Evolutionary conservation across 176 grass and related monocot genomes (phyloP).

Genomic region (Oryza coarctata): DNA sequence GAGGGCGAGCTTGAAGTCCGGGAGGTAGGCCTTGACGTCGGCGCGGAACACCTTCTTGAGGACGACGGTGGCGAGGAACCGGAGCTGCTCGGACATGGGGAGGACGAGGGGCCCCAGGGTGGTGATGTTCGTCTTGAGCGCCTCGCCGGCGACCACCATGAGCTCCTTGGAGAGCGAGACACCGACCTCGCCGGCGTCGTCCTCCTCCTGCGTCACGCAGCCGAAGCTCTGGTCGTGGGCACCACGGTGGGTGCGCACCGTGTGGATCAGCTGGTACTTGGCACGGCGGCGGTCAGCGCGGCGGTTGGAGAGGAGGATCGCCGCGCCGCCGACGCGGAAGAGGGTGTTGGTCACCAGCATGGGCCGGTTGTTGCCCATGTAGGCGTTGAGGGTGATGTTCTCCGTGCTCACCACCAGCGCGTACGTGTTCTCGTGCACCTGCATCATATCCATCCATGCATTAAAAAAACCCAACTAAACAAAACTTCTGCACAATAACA

Average conservation of each 20-base stretch:
- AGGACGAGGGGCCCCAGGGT: constrained; percentile 68
- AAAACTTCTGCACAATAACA: no score
- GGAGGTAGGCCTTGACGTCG: constrained; percentile 57
- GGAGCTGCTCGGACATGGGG: constrained; percentile 82
- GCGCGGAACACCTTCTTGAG: constrained; percentile 68
- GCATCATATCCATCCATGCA: not conserved
- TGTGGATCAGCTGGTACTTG: constrained; percentile 93
- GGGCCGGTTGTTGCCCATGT: constrained; percentile 86
- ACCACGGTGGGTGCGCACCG: constrained; percentile 70
- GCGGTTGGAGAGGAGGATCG: constrained; percentile 77
- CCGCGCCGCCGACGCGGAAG: constrained; percentile 82
- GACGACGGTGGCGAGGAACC: constrained; percentile 70
- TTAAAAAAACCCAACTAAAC: not conserved
- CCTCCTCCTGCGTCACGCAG: constrained; percentile 87
- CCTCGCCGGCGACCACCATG: constrained; percentile 82
- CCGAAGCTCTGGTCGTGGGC: constrained; percentile 67
- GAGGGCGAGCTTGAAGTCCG: constrained; percentile 81
- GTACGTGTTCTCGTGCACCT: constrained; percentile 78
- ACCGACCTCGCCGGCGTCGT: constrained; percentile 54
- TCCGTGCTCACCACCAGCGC: constrained; percentile 92
- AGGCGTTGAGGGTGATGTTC: constrained; percentile 91
- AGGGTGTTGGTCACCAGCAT: constrained; percentile 93
- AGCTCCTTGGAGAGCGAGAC: constrained; percentile 89
- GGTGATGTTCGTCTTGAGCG: constrained; percentile 90
- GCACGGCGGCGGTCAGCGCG: constrained; percentile 34